A percentile compares a stretch with the other conserved stretches of the same genome.
phyloP scores from a whole-genome alignment of 768 basidiomycete species.

The Amanita rimosa region DNA sequence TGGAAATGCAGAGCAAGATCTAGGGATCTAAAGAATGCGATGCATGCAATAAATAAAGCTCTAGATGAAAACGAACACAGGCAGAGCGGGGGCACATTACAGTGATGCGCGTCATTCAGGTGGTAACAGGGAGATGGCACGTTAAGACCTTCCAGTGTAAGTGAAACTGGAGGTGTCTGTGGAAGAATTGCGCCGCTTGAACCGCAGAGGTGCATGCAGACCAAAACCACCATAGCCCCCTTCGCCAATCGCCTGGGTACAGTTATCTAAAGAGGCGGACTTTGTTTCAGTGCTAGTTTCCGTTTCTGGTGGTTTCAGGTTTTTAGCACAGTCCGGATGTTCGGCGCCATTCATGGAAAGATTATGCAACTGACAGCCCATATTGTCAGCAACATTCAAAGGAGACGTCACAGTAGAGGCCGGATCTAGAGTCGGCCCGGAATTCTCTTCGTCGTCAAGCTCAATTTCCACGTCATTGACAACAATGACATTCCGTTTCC shows the following conservation, averaged over 20 bases:
- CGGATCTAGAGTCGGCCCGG: neutral
- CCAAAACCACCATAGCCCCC: neutral
- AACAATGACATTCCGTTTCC: constrained; percentile 23
- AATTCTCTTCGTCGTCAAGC: constrained; percentile 14
- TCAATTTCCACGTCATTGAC: constrained; percentile 30
- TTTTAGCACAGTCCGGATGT: neutral
- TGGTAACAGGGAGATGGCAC: neutral
- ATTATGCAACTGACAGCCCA: neutral
- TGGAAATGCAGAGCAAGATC: neutral
- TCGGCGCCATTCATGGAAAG: neutral
- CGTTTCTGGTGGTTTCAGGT: constrained; percentile 4
- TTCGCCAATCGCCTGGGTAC: too few relatives aligned
- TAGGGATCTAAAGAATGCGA: neutral
- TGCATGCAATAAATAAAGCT: neutral
- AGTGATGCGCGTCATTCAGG: neutral
- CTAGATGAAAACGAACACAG: neutral
- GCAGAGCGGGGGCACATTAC: neutral
- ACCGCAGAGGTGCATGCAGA: constrained; percentile 3
- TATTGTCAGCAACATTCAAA: neutral
- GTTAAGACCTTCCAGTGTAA: neutral
- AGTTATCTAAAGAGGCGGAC: neutral
- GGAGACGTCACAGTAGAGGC: neutral
- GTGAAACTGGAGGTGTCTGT: neutral
- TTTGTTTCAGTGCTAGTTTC: neutral
- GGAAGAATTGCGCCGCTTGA: neutral